Base-by-base conservation (phyloP, 2,329 filamentous ascomycete genomes). In the Hirsutella minnesotensis region DNA sequence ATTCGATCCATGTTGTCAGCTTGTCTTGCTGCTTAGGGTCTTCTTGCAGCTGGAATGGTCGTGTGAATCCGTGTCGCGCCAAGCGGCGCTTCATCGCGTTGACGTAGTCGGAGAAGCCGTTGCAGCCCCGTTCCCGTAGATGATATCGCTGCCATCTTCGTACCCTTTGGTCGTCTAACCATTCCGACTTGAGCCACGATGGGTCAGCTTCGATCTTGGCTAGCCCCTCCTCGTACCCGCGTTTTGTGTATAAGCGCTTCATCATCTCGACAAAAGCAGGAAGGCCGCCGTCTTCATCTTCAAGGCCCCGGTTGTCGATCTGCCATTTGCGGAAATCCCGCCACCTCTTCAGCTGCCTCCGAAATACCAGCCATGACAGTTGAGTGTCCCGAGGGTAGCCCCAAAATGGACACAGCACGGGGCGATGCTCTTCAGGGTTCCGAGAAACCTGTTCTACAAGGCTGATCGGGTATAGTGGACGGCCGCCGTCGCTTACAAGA, bases 1-100 rank as follows among this genome's bases (percentile, higher is more conserved):
- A 64, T 46, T 64, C 60, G 42, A 63, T 59, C 60, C 59, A 63
- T 5, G 54, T 61, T 22, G 57, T 53, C 39, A 61, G 42, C 42
- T 54, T 50, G 41, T 58, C 55, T 43, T 63, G 55, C 8, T 47
- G 46, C 39, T 46, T 47, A 1, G 52, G 52, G 40, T 60, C 54
- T 38, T 58, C 39, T 34, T 54, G 30, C 22, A 63, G 48, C 35
- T 59, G 38, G 44, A 62, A 59, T 12, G 47, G 29, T 42, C 49
- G 53, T 1, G 45, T 50, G 36, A 63, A 60, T 40, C 48, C 52
- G 46, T 64, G 53, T 33, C 49, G 41, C 13, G 41, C 42, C 8
- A 63, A 52, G 10, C 53, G 53, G 20, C 46, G 43, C 44, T 56
- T 51, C 8, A 53, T 47, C 13, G 49, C 50, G 5, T 50, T 42